Evolutionary conservation across 2,329 filamentous ascomycete genomes (phyloP).

Genomic region (Cladosporium sp.): DNA sequence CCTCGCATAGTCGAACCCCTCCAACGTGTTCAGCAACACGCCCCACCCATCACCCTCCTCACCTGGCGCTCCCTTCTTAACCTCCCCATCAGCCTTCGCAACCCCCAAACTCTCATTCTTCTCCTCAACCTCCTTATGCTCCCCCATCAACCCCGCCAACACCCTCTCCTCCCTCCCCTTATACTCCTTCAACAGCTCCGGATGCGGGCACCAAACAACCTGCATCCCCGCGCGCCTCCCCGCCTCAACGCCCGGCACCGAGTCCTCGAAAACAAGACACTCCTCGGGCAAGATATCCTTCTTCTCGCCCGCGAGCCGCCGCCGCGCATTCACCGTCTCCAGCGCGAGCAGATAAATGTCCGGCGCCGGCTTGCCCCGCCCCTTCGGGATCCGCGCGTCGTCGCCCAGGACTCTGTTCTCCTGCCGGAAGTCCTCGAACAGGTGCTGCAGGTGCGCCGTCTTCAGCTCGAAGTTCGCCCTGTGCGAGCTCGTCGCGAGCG

Average conservation of each 20-base stretch:
- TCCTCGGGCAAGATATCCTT: constrained; percentile 69
- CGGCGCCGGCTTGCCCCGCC: constrained; percentile 86
- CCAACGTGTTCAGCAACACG: constrained; percentile 47
- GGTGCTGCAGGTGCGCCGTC: constrained; percentile 47
- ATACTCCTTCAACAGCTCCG: constrained; percentile 69
- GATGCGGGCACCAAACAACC: constrained; percentile 86
- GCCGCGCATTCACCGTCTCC: constrained; percentile 70
- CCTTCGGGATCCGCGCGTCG: constrained; percentile 66
- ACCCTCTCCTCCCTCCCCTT: constrained; percentile 71
- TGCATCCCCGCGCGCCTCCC: constrained; percentile 90
- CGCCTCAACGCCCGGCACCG: constrained; percentile 85
- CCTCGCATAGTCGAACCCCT: constrained; percentile 51
- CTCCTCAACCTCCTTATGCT: constrained; percentile 52
- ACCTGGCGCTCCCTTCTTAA: constrained; percentile 41
- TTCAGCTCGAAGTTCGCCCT: constrained; percentile 69
- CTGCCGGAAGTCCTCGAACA: constrained; percentile 56
- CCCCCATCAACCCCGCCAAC: constrained; percentile 72
- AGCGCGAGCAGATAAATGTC: constrained; percentile 91
- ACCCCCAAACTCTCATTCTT: constrained; percentile 33
- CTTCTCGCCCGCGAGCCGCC: constrained; percentile 51
- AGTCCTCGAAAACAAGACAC: constrained; percentile 94
- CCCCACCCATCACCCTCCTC: constrained; percentile 57
- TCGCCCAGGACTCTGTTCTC: constrained; percentile 78
- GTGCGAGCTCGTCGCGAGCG: constrained; percentile 77
- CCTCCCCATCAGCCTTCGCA: constrained; percentile 27